Evolutionary conservation across 805 yeast genomes (phyloP), one percentile per base, ranked within the genome.

Genomic region (Maudiozyma pseudohumilis): DNA sequence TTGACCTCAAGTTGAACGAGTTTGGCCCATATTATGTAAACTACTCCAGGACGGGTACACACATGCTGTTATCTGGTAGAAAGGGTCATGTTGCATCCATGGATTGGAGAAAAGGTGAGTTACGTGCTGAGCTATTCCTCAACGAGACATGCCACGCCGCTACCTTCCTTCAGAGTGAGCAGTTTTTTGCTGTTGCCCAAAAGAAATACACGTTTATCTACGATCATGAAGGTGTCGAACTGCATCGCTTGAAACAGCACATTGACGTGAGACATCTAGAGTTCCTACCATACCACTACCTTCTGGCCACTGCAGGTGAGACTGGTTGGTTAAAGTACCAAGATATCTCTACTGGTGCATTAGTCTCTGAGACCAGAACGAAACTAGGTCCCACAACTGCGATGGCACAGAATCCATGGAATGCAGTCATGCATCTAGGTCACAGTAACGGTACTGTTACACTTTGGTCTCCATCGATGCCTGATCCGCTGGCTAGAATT

Each of bases 41-140:
- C 57, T 92, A 80, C 57, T 74, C 92, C 2, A 70, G 89, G 59
- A 86, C 86, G 49, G 98, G 99, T 38, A 76, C 95, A 43, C 80
- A 80, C 45, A 59, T 92, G 34, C 67, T 92, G 25, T 64, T 92
- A 17, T 92, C 88, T 9, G 99, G 99, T 15, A 69, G 70, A 34
- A 86, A 85, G 56, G 99, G 99, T 3, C 98, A 92, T 65, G 76
- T 92, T 36, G 97, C 98, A 0, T 75, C 92, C 2, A 80, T 92
- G 68, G 96, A 92, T 63, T 92, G 98, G 96, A 75, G 94, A 55
- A 74, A 77, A 28, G 97, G 97, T 11, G 68, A 66, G 28, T 63
- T 89, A 24, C 80, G 77, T 43, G 77, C 94, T 31, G 99, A 92
- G 59, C 59, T 92, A 38, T 75, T 84, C 53, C 65, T 92, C 17